Evolutionary conservation across 1,284 basidiomycete species (phyloP), one percentile per base, ranked within the genome.

Genomic region (Ganoderma sp.): DNA sequence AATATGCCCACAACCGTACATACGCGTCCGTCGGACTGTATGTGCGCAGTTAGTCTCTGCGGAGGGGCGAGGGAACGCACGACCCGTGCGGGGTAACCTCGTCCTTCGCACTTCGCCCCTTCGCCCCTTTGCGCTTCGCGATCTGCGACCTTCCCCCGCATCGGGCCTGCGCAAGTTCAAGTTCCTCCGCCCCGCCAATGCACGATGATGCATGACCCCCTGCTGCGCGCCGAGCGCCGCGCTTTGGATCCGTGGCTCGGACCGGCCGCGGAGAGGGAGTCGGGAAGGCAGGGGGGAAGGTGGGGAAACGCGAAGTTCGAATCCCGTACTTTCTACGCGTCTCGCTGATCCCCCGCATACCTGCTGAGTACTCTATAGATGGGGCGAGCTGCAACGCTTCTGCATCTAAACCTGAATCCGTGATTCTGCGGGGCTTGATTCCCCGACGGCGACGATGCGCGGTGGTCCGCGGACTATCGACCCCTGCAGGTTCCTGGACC

Each of bases 31-130:
- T 1, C 12, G 42, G 14, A 42, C 22, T 48, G 45, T 22, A 48
- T 48, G 48, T 25, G 10, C 48, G 48, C 48, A 25, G 48, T 52
- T 52, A 52, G 22, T 25, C 48, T 52, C 48, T 22, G 12, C 54
- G 32, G 54, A 56, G 45, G 1, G 17, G 25, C 39, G 58, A 39
- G 61, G 61, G 45, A 63, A 28, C 45, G 22, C 10, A 6, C 34
- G n/a, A 54, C 37, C 39, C 37, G 39, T 56, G 62, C 39, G 62
- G 62, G 50, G 62, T 54, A 63, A 63, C 62, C 50, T 63, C 62
- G 62, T 52, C 62, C 39, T 56, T 25, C n/a, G 15, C 6, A 3
- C 25, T 54, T 37, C 50, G 17, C 25, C 25, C 25, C 25, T 28
- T 28, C 25, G 25, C 25, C 25, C 25, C 25, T 28, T 28, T 28